Evolutionary conservation across 805 yeast species (phyloP).

Genomic region (Yarrowia alimentaria): DNA sequence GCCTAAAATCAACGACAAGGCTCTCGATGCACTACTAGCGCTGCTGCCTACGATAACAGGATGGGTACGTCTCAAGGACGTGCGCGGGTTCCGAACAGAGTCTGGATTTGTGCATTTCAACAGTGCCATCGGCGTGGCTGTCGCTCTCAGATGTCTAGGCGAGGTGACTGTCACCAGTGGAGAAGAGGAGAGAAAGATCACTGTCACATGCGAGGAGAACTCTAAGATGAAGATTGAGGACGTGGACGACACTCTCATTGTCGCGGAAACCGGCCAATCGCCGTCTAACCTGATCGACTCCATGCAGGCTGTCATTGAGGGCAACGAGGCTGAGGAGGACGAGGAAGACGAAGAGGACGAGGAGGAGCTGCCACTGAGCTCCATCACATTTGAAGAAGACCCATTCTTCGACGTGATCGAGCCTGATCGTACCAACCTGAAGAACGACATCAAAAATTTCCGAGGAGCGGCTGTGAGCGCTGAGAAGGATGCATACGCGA

Average conservation of each 20-base stretch:
- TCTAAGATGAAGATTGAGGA: slow-evolving; percentile 5
- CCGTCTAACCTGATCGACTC: slow-evolving; percentile 18
- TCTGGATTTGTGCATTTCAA: slow-evolving; percentile 10
- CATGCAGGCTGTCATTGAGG: slow-evolving; percentile 16
- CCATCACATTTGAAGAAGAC: slow-evolving; percentile 21
- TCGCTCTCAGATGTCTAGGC: slow-evolving; percentile 11
- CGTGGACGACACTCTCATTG: slow-evolving; percentile 8
- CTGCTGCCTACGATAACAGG: slow-evolving; percentile 17
- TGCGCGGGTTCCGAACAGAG: slow-evolving; percentile 14
- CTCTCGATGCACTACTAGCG: background rate
- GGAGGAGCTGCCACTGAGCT: slow-evolving; percentile 20
- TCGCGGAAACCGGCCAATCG: slow-evolving; percentile 13
- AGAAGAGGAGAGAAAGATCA: slow-evolving; percentile 16
- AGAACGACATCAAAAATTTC: slow-evolving; percentile 32
- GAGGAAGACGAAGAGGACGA: slow-evolving; percentile 18
- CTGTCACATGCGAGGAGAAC: slow-evolving; percentile 16
- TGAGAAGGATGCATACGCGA: slow-evolving; percentile 29
- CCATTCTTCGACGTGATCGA: slow-evolving; percentile 17
- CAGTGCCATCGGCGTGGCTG: slow-evolving; percentile 17
- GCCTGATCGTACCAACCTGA: slow-evolving; percentile 30
- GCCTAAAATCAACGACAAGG: slow-evolving; percentile 24
- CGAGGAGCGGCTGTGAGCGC: slow-evolving; percentile 31
- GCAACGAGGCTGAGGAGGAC: slow-evolving; percentile 7
- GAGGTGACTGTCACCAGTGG: slow-evolving; percentile 6
- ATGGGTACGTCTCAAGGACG: slow-evolving; percentile 11